Conservation (phyloP, 257 asterid species). For the Marsdenia floribunda region DNA sequence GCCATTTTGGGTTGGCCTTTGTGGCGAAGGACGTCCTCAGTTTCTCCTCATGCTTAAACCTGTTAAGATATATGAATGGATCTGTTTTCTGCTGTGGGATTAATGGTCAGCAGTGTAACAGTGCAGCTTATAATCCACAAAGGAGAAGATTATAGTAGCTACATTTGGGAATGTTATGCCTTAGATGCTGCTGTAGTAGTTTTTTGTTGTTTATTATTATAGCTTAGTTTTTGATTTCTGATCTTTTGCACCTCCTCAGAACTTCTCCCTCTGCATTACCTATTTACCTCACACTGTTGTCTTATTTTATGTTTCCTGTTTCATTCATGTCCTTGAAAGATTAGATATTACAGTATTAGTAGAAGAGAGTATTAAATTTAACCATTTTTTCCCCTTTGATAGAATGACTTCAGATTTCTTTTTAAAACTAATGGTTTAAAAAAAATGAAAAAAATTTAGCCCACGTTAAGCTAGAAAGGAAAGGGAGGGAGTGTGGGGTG, state of each 20-base stretch:
- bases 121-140: not conserved
- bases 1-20: slow-evolving; percentile 80
- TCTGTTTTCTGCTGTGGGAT: not conserved
- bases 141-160: not conserved
- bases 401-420: too few species aligned
- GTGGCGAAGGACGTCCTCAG: slow-evolving; percentile 75
- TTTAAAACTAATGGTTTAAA: too few species aligned
- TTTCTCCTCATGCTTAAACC: slow-evolving; percentile 34
- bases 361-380: too few species aligned
- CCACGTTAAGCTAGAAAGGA: too few species aligned
- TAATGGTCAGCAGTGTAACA: not conserved
- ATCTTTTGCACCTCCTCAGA: not conserved
- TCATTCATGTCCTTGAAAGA: not conserved
- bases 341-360: too few species aligned
- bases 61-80: not conserved
- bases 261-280: not conserved
- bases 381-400: too few species aligned
- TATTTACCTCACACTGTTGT: not conserved
- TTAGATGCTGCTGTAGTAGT: not conserved
- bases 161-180: not conserved
- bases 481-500: too few species aligned
- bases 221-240: too few species aligned
- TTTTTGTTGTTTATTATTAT: too few species aligned
- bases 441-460: not conserved
- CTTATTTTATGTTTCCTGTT: not conserved